These are phyloP conservation scores for Anacardium occidentale DNA, from an alignment of 345 rosid genomes.

Conservation along the genomic window DNA sequence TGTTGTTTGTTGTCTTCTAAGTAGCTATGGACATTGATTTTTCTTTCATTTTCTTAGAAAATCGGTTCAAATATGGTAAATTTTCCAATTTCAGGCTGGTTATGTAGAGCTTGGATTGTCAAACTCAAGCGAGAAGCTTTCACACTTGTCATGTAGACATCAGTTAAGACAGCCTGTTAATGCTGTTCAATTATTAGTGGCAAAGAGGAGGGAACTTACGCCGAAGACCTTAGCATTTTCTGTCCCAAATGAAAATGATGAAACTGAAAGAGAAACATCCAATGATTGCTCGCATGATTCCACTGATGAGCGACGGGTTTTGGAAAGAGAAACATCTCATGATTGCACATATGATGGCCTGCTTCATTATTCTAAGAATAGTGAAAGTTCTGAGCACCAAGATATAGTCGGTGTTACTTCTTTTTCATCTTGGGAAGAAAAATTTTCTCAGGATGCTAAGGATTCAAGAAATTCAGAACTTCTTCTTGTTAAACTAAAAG, in stretches of 20 bases:
- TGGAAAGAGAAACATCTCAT: conserved; percentile 17
- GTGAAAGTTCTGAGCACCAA: conserved; percentile 23
- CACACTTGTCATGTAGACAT: conserved; percentile 21
- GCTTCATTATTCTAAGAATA: conserved; percentile 20
- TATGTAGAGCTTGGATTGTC: conserved; percentile 24
- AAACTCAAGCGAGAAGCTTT: conserved; percentile 22
- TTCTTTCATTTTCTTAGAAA: not conserved
- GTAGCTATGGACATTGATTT: not conserved
- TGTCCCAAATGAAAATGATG: conserved; percentile 26
- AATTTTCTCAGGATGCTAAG: conserved; percentile 26
- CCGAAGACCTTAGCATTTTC: conserved; percentile 30
- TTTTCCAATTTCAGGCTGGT: conserved; percentile 32
- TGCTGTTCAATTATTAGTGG: conserved; percentile 15
- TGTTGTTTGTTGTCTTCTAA: no score
- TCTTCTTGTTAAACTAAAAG: conserved; percentile 51
- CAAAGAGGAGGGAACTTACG: conserved; percentile 11
- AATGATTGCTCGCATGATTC: conserved; percentile 30
- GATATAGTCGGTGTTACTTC: conserved; percentile 29
- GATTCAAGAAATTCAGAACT: conserved; percentile 24
- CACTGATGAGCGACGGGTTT: conserved; percentile 18
- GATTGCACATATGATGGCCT: conserved; percentile 26
- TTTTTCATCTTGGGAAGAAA: conserved; percentile 22
- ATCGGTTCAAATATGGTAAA: not conserved
- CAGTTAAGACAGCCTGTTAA: conserved; percentile 18
- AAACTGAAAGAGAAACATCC: conserved; percentile 26